Base-by-base conservation (phyloP, 345 rosid species). In the Abelmoschus esculentus region DNA sequence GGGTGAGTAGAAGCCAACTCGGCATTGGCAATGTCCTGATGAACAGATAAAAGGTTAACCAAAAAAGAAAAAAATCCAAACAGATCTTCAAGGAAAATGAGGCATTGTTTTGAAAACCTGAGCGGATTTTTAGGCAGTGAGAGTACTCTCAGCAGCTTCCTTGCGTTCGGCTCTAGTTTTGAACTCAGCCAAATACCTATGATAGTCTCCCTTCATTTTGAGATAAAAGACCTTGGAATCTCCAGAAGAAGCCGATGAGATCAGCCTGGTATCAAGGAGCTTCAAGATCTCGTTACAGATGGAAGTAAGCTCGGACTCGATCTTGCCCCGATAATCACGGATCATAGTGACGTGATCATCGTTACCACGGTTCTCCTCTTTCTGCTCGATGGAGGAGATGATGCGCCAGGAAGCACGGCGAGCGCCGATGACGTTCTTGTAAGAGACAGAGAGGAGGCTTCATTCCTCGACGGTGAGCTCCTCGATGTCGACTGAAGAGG, bases 391-490 rank as follows among this genome's bases (percentile, higher is more conserved):
- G 53, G 92, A 89, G 66, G 98, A 92, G 26, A 92, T 88, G 76
- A 88, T 92, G 7, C 96, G 79, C 98, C 98, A 92, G 44, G 95
- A 88, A 66, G 96, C 98, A 40, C 95, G 89, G 38, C 96, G 85
- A 3, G 98, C 93, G 22, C 98, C 98, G 80, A 93, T 93, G 56
- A 93, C 98, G 84, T 93, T 90, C 80, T 93, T 93, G 84, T 93
- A 93, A 26, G 98, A 97, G 5, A 93, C 97, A 26, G 97, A 93
- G 72, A 93, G 97, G 70, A 93, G 98, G 81, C 90, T 93, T 10
- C 98, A 75, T 78, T 93, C 96, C 80, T 92, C 96, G 3, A 92
- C 86, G 65, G 86, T 80, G 70, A 92, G 92, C 73, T 88, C 98
- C 47, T 86, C 93, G 60, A 76, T 70, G 18, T 83, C 87, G 4